phyloP scores from a whole-genome alignment of 2,329 filamentous ascomycete species.

The Mollisiaceae sp. region DNA sequence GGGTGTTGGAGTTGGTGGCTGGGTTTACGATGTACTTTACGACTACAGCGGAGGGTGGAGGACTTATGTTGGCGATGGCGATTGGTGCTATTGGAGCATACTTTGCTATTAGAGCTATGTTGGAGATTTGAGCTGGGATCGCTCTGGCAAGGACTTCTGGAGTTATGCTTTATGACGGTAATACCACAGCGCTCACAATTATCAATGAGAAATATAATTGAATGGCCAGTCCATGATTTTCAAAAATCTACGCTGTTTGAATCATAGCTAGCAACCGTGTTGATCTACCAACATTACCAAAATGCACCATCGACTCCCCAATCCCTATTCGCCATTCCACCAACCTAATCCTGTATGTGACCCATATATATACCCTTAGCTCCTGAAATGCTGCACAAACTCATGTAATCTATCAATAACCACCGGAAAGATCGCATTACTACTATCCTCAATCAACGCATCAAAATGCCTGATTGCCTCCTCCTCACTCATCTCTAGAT shows the following conservation, averaged over 20 bases:
- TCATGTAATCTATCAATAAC: slow-evolving; percentile 96
- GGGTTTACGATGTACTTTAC: slow-evolving; percentile 56
- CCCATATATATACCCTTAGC: not conserved
- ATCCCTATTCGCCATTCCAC: not conserved
- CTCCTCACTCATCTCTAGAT: slow-evolving; percentile 88
- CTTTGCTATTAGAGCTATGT: slow-evolving; percentile 36
- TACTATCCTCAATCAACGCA: slow-evolving; percentile 85
- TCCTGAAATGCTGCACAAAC: slow-evolving; percentile 85
- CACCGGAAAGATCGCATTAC: slow-evolving; percentile 87
- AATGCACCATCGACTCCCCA: not conserved
- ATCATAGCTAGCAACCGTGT: not conserved
- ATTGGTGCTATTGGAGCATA: slow-evolving; percentile 39
- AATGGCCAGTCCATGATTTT: not conserved
- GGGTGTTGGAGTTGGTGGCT: slow-evolving; percentile 62
- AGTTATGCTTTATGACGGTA: not conserved
- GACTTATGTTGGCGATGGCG: slow-evolving; percentile 38
- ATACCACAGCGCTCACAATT: not conserved
- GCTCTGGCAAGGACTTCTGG: not conserved
- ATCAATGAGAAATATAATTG: not conserved
- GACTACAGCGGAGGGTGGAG: slow-evolving; percentile 41
- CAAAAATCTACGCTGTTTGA: not conserved
- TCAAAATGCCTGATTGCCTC: slow-evolving; percentile 90
- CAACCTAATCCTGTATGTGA: not conserved
- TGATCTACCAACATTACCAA: not conserved
- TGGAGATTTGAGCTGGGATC: slow-evolving; percentile 27